Evolutionary conservation across 768 basidiomycete species (phyloP).

Genomic region (Trametes cingulata): DNA sequence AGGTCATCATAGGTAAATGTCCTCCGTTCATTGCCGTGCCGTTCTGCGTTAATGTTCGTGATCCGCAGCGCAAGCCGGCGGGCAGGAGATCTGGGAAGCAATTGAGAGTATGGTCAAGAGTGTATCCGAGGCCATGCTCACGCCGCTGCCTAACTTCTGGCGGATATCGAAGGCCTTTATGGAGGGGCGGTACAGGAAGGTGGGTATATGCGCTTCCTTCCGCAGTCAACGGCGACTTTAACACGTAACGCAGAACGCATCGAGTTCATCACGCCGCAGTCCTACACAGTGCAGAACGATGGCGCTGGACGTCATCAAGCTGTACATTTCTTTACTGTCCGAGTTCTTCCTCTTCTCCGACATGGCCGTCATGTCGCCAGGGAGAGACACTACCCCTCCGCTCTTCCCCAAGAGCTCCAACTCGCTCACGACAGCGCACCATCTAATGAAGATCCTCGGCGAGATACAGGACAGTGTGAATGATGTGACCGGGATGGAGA

Average conservation of each 20-base stretch:
- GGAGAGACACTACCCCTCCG: constrained; percentile 43
- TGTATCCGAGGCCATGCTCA: constrained; percentile 81
- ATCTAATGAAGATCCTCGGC: constrained; percentile 73
- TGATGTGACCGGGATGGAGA: constrained; percentile 79
- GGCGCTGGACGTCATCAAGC: constrained; percentile 83
- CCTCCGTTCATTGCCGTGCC: neutral
- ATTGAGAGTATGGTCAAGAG: constrained; percentile 79
- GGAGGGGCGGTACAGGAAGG: constrained; percentile 92
- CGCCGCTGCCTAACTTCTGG: constrained; percentile 93
- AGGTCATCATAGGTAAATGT: constrained; percentile 57
- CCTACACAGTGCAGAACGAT: constrained; percentile 83
- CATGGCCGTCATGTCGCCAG: constrained; percentile 64
- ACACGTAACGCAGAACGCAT: neutral
- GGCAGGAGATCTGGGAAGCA: constrained; percentile 80
- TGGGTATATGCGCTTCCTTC: constrained; percentile 34
- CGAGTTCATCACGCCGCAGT: constrained; percentile 64
- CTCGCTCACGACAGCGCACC: constrained; percentile 79
- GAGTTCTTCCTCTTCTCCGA: constrained; percentile 86
- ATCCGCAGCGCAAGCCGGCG: constrained; percentile 61
- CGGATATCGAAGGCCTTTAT: constrained; percentile 87
- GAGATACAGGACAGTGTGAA: constrained; percentile 87
- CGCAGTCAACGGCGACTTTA: neutral
- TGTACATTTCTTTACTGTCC: constrained; percentile 82
- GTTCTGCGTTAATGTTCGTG: neutral
- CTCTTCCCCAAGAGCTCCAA: constrained; percentile 75